Evolutionary conservation across 148 eudicot genomes (phyloP).

Genomic region (Beta vulgaris): DNA sequence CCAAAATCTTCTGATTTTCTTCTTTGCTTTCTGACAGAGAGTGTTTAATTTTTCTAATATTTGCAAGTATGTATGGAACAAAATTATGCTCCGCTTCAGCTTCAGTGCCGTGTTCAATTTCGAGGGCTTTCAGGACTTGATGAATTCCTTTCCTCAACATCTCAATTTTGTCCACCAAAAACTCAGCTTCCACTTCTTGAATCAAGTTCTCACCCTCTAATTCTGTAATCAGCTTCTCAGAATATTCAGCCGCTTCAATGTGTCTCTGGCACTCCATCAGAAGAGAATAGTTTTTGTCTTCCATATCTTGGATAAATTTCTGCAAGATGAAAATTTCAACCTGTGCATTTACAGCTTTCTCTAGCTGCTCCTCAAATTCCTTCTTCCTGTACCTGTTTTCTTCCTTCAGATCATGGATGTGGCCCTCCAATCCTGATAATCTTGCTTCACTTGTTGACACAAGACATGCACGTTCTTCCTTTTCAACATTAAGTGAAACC

Average conservation of each 20-base stretch:
- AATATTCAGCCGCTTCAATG: constrained; percentile 60
- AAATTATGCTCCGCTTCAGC: constrained; percentile 45
- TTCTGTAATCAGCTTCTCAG: constrained; percentile 76
- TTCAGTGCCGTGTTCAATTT: constrained; percentile 38
- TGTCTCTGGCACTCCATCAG: constrained; percentile 74
- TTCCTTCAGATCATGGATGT: constrained; percentile 57
- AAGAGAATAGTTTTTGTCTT: constrained; percentile 66
- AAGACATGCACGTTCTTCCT: constrained; percentile 50
- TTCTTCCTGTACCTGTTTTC: constrained; percentile 60
- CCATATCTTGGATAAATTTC: constrained; percentile 85
- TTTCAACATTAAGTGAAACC: constrained; percentile 59
- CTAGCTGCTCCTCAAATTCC: constrained; percentile 85
- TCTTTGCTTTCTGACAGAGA: constrained; percentile 52
- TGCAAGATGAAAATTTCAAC: constrained; percentile 82
- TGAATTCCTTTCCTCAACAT: constrained; percentile 63
- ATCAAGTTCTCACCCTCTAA: constrained; percentile 87
- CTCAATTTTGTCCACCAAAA: constrained; percentile 66
- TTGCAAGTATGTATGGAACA: constrained; percentile 46
- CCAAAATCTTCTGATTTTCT: constrained; percentile 53
- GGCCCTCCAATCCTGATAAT: constrained; percentile 59
- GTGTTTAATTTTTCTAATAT: constrained; percentile 41
- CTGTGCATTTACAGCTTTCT: constrained; percentile 76
- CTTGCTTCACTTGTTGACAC: constrained; percentile 49
- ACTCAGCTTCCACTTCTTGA: constrained; percentile 81
- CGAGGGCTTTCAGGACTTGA: constrained; percentile 62